A percentile compares a stretch with the other conserved stretches of the same genome.
phyloP scores from a whole-genome alignment of 257 asterid species.

The Rubia yunnanensis region DNA sequence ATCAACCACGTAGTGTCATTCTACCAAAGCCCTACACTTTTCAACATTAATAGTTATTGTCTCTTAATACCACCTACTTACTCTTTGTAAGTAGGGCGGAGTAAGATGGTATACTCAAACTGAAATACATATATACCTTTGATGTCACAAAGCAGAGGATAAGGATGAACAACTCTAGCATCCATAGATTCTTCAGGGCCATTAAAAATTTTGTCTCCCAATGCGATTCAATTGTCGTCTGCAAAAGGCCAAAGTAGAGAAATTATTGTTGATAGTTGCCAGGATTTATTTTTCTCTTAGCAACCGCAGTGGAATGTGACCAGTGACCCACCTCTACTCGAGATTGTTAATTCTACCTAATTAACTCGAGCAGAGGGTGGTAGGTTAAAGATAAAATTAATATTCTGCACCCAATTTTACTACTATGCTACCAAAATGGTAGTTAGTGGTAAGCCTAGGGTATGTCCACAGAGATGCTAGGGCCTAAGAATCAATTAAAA shows the following conservation, averaged over 20 bases:
- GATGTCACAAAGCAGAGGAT: constrained; percentile 83
- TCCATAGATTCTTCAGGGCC: constrained; percentile 98
- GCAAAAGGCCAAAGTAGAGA: constrained; percentile 92
- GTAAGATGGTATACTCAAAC: constrained; percentile 90
- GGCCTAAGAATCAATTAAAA: too few species aligned
- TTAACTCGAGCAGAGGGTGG: too few species aligned
- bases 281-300: constrained; percentile 85
- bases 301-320: constrained; percentile 79
- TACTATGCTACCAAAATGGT: too few species aligned
- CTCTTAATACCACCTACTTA: constrained; percentile 89
- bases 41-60: constrained; percentile 67
- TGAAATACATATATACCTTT: constrained; percentile 93
- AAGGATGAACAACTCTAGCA: constrained; percentile 84
- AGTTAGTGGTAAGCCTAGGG: too few species aligned
- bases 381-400: too few species aligned
- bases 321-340: too few species aligned
- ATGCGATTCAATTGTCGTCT: constrained; percentile 85
- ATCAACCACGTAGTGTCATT: not conserved
- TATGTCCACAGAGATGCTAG: too few species aligned
- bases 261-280: constrained; percentile 82
- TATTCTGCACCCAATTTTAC: too few species aligned
- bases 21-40: not conserved
- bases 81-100: constrained; percentile 99
- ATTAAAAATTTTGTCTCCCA: constrained; percentile 91
- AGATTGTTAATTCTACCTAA: too few species aligned